Base-by-base conservation (phyloP, 2,329 filamentous ascomycete species). In the Claviceps sp. region DNA sequence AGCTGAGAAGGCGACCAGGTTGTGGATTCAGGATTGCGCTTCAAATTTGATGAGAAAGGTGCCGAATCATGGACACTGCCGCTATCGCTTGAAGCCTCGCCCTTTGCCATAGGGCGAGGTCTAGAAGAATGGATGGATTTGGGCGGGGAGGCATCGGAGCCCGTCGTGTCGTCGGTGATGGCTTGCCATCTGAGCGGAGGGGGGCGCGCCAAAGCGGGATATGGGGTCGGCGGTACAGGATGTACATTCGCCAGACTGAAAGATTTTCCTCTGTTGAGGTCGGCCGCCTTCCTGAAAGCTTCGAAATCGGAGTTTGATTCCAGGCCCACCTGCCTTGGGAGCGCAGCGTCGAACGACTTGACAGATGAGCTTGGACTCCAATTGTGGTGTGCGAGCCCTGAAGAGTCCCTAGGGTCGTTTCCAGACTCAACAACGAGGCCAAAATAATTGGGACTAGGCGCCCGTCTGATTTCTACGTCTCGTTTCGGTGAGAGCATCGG, bases 371-470 rank as follows among this genome's bases (percentile, higher is more conserved):
- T 77, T 8, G 85, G 78, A 59, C 84, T 86, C 85, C 86, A 91
- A 66, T 86, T 86, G 57, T 81, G 80, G 52, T 79, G 79, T 1
- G 82, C 75, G 55, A 85, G 73, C 37, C 74, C 73, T 4, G 75
- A 78, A 2, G 83, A 84, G 50, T 84, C 82, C 55, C 82, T 76
- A 24, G 77, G 73, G 55, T 86, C 81, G 52, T 69, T 73, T 46
- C 70, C 67, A 20, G 79, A 65, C 54, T 88, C 82, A 56, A 87
- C 70, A 34, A 82, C 73, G 54, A 94, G 79, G 52, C 86, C 86
- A 65, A 95, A 95, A 67, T 95, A 95, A 65, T 90, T 94, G 13
- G 88, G 87, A 63, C 87, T 91, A 9, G 81, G 70, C 1, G 76
- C 69, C 55, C 74, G 71, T 16, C 62, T 62, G 42, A 73, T 70